Conservation (phyloP, 495 filamentous ascomycete genomes). For the Penicillium canescens region DNA sequence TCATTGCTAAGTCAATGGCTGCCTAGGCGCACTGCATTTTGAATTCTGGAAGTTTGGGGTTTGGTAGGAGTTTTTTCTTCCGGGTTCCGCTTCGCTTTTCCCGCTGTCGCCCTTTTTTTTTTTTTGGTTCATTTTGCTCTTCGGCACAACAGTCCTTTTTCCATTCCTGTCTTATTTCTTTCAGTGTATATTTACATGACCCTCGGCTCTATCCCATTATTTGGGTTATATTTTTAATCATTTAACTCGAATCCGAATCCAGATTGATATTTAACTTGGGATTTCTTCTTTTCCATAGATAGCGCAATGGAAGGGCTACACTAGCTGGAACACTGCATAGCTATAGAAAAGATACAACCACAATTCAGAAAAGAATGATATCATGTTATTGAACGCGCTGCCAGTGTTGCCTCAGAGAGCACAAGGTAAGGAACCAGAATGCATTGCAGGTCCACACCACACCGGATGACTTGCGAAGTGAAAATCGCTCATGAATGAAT, state of each 20-base stretch:
- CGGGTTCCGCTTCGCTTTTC: background rate
- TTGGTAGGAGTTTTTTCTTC: background rate
- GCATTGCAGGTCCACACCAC: background rate
- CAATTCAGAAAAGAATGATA: too few relatives aligned
- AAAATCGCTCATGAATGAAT: conserved; percentile 10
- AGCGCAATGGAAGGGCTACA: too few relatives aligned
- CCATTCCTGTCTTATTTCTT: conserved; percentile 8
- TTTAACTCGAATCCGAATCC: background rate
- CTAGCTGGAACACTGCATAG: too few relatives aligned
- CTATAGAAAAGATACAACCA: too few relatives aligned
- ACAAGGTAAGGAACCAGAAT: too few relatives aligned
- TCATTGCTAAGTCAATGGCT: conserved; percentile 30
- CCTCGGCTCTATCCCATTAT: background rate
- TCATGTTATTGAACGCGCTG: too few relatives aligned
- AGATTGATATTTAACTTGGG: background rate
- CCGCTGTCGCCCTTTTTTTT: background rate
- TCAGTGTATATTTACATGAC: conserved; percentile 9
- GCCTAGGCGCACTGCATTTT: conserved; percentile 10
- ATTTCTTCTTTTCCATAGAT: too few relatives aligned
- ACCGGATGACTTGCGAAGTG: background rate
- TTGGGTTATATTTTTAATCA: background rate
- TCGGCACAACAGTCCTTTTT: conserved; percentile 3
- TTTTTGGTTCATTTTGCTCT: background rate
- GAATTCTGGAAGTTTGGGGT: background rate
- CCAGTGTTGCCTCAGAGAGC: too few relatives aligned